Percentiles rank a stretch among this genome's conserved stretches.
Conservation (phyloP, 768 basidiomycete species). For the Suillus sp. region DNA sequence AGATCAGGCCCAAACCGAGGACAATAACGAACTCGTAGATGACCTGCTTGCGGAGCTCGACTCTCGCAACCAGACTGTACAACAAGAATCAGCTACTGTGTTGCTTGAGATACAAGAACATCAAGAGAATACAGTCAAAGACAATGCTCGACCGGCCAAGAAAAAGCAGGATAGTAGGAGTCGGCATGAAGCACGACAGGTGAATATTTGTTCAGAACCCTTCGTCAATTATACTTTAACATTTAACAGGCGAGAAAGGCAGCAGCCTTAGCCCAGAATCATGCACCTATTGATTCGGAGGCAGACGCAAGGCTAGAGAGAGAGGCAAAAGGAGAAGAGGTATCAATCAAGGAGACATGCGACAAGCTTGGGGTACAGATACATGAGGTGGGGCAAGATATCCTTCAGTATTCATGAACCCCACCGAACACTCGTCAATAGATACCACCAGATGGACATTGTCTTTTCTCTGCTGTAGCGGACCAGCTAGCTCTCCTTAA, state of each 20-base stretch:
- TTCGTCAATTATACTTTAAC: neutral
- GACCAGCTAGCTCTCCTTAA: constrained; percentile 85
- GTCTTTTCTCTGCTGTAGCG: constrained; percentile 91
- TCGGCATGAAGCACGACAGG: constrained; percentile 75
- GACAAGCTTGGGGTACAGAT: constrained; percentile 66
- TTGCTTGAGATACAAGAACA: constrained; percentile 49
- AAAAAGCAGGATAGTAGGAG: constrained; percentile 59
- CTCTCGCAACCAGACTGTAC: constrained; percentile 52
- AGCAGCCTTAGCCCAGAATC: constrained; percentile 57
- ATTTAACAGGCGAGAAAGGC: constrained; percentile 67
- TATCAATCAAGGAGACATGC: constrained; percentile 63
- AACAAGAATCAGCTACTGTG: constrained; percentile 50
- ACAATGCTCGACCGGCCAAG: constrained; percentile 23
- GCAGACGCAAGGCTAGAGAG: constrained; percentile 59
- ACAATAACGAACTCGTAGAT: constrained; percentile 67
- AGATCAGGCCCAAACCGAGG: constrained; percentile 34
- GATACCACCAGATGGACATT: constrained; percentile 96
- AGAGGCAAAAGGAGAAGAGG: constrained; percentile 70
- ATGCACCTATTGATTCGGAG: constrained; percentile 55
- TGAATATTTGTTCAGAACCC: constrained; percentile 30
- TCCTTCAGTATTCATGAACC: constrained; percentile 9
- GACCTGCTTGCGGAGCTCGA: constrained; percentile 80
- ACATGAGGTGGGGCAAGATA: constrained; percentile 52
- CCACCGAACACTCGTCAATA: constrained; percentile 34
- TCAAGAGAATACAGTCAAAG: constrained; percentile 29